phyloP scores from a whole-genome alignment of 2,329 filamentous ascomycete genomes.

The Penicillium vulpinum region DNA sequence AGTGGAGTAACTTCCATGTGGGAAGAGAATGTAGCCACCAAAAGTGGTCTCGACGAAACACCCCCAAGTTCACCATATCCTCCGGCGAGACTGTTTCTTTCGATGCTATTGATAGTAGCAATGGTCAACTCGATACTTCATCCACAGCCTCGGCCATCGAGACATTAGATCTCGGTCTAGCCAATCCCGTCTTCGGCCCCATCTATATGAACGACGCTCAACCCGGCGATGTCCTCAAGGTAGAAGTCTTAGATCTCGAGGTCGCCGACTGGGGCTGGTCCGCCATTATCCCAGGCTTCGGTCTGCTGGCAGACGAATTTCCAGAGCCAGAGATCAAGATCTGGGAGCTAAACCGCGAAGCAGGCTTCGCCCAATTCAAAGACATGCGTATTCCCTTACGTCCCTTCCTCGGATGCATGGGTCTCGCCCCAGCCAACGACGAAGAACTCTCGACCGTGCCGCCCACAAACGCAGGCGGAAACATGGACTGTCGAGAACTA shows the following conservation, averaged over 20 bases:
- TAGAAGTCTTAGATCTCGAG: constrained; percentile 52
- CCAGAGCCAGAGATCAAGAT: constrained; percentile 49
- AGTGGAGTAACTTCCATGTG: constrained; percentile 34
- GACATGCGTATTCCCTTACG: constrained; percentile 51
- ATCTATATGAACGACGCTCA: constrained; percentile 52
- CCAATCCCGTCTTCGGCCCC: constrained; percentile 55
- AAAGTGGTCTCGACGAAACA: constrained; percentile 52
- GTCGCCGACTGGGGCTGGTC: constrained; percentile 55
- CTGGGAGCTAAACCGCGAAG: constrained; percentile 47
- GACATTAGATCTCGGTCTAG: constrained; percentile 44
- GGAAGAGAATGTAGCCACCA: constrained; percentile 43
- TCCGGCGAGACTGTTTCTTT: constrained; percentile 53
- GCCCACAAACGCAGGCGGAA: constrained; percentile 55
- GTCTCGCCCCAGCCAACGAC: constrained; percentile 49
- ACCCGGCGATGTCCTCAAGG: constrained; percentile 54
- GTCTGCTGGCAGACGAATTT: constrained; percentile 53
- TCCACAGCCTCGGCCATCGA: constrained; percentile 45
- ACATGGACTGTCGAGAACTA: constrained; percentile 56
- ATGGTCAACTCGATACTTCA: constrained; percentile 50
- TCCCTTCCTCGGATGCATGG: constrained; percentile 56
- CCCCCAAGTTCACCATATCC: constrained; percentile 49
- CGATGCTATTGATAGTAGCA: constrained; percentile 53
- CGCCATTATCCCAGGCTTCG: constrained; percentile 53
- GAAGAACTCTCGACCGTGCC: constrained; percentile 54
- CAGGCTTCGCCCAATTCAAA: constrained; percentile 49